These are phyloP conservation scores for Rhizomucor miehei DNA, from an alignment of 371 early-diverging fungal species.

Conservation along the genomic window DNA sequence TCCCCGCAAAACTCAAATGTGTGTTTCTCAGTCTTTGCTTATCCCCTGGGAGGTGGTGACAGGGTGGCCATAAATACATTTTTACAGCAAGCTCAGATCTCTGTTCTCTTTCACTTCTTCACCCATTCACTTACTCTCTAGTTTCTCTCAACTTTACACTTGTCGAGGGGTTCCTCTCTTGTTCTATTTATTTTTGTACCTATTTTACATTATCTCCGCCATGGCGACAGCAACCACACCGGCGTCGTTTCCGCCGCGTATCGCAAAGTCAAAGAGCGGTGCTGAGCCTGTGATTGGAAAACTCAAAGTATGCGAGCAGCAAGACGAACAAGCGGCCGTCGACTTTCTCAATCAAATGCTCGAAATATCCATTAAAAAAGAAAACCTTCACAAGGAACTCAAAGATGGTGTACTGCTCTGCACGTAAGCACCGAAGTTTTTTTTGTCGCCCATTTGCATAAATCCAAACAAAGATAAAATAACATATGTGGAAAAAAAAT, in stretches of 20 bases:
- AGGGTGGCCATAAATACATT: no score
- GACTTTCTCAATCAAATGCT: constrained; percentile 31
- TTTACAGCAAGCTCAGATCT: no score
- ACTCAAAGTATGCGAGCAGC: constrained; percentile 32
- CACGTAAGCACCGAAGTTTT: constrained; percentile 30
- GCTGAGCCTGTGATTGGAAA: constrained; percentile 26
- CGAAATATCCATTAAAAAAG: constrained; percentile 12
- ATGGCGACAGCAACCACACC: not conserved
- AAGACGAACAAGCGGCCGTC: constrained; percentile 29
- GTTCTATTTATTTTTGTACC: not conserved
- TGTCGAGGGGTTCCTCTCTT: not conserved
- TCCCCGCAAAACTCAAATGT: no score
- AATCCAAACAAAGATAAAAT: not conserved
- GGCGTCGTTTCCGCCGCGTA: constrained; percentile 8
- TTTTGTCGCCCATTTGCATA: not conserved
- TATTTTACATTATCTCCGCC: not conserved
- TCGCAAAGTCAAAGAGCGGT: constrained; percentile 36
- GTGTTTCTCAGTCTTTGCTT: no score
- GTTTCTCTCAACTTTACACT: no score
- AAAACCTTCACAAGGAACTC: constrained; percentile 52
- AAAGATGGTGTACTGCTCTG: constrained; percentile 46
- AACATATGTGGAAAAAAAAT: not conserved
- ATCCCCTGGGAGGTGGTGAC: no score
- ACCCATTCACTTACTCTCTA: no score
- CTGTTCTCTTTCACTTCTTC: not conserved